A percentile compares a stretch with the other conserved stretches of the same genome.
Evolutionary conservation across 768 basidiomycete genomes (phyloP).

Genomic region (Serendipita sp.): DNA sequence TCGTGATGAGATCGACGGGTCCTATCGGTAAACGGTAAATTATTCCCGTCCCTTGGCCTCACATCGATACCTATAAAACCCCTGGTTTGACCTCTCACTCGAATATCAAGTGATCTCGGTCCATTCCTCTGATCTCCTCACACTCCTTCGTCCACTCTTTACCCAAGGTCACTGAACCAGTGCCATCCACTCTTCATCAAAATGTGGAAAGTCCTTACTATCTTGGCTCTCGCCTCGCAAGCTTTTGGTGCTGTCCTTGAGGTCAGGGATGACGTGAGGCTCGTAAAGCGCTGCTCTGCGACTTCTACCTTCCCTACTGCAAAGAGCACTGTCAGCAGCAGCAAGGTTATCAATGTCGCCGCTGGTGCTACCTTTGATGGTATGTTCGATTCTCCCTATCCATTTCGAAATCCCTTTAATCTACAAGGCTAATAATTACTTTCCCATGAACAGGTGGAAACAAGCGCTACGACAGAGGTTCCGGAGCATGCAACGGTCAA

Average conservation of each 20-base stretch:
- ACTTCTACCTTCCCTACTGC: background rate
- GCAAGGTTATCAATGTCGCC: background rate
- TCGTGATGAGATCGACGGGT: no score
- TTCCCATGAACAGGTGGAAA: background rate
- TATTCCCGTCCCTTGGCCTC: no score
- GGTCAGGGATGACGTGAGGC: background rate
- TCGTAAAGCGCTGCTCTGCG: background rate
- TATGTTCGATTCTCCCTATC: background rate
- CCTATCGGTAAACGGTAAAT: no score
- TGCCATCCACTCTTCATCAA: background rate
- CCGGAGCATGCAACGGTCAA: slow-evolving; percentile 24
- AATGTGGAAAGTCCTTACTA: background rate
- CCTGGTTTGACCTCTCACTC: no score
- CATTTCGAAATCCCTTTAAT: no score
- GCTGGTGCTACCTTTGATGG: slow-evolving; percentile 2
- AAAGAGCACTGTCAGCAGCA: background rate
- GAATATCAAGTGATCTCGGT: no score
- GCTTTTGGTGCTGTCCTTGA: background rate
- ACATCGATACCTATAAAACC: no score
- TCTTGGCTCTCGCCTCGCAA: background rate
- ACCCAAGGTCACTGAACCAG: no score
- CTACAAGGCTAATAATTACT: background rate
- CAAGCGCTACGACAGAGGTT: slow-evolving; percentile 20
- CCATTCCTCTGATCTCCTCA: no score
- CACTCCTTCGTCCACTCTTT: no score